Base-by-base conservation (phyloP, 768 basidiomycete species). In the Serendipita sp. region DNA sequence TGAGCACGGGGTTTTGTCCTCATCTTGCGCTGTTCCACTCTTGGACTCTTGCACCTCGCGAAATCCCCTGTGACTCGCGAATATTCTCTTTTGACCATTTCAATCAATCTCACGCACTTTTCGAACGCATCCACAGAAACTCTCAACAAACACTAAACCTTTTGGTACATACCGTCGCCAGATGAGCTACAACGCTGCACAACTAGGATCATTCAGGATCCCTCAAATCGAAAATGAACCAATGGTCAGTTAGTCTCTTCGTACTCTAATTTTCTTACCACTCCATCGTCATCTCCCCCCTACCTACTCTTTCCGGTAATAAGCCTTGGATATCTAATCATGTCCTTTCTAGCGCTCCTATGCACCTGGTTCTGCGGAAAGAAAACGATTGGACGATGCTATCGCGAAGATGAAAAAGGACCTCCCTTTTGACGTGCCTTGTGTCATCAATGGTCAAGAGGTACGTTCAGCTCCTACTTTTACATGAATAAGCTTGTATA, bases 151-250 rank as follows among this genome's bases (percentile, higher is more conserved):
- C n/a, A 53, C 18, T 7, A 18, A 53, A 32, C 16, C 32, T 5
- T 32, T 53, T 53, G 48, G 32, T 5, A 5, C 5, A 32, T 16
- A 24, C n/a, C 48, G 16, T 53, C 48, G 56, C 35, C 24, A 24
- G 32, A 60, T 60, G 56, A 60, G 56, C 32, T 32, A 24, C 28
- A 35, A 11, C 8, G 51, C 66, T 65, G 83, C 89, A 54, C 87
- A 89, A 70, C 85, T 95, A 54, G 92, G 89, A 18, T 70, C 83
- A 3, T 96, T 94, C 84, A 87, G 86, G 72, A 82, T 92, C 65
- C 95, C 95, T 24, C 78, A 75, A 28, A 79, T 93, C 71, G 81
- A 88, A 65, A 99, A 99, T 85, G 96, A 98, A 76, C 89, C 91
- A 46, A 88, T 97, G 88, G 91, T 91, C 70, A 70, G 79, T 72